A percentile compares a stretch with the other conserved stretches of the same genome.
Evolutionary conservation across 192 early-diverging fungal genomes (phyloP).

Genomic region (Coemansia sp.): DNA sequence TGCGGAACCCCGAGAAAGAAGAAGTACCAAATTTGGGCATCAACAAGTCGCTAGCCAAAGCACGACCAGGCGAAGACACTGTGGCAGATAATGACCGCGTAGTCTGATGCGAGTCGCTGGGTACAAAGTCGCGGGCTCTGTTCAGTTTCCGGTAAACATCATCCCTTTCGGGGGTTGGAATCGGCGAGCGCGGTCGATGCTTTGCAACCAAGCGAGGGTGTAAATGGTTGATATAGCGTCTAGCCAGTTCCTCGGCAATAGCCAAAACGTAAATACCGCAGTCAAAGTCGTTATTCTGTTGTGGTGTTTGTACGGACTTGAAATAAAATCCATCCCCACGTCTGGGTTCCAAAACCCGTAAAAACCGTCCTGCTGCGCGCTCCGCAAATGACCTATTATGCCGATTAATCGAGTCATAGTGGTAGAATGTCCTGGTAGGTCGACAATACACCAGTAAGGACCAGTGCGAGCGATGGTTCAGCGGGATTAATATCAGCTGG

Average conservation of each 20-base stretch:
- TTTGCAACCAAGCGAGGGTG: not conserved
- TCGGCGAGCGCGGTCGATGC: not conserved
- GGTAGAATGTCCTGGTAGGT: constrained; percentile 56
- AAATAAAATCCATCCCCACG: constrained; percentile 54
- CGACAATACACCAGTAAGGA: constrained; percentile 55
- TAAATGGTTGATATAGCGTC: constrained; percentile 52
- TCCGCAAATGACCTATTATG: constrained; percentile 56
- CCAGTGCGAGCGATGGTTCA: constrained; percentile 58
- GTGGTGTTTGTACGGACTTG: constrained; percentile 59
- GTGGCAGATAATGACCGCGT: not conserved
- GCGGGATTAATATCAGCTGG: constrained; percentile 49
- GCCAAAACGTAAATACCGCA: constrained; percentile 57
- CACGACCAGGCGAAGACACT: constrained; percentile 28
- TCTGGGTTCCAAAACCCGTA: constrained; percentile 44
- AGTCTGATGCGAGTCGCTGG: not conserved
- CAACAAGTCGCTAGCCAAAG: constrained; percentile 46
- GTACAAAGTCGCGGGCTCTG: constrained; percentile 22
- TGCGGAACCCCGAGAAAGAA: constrained; percentile 41
- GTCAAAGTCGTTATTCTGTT: constrained; percentile 59
- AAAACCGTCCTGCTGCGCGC: constrained; percentile 49
- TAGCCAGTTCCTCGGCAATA: constrained; percentile 56
- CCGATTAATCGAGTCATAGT: constrained; percentile 56
- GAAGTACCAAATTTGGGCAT: constrained; percentile 38
- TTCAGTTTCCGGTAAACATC: constrained; percentile 21
- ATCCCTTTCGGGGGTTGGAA: not conserved